Conservation (phyloP, 257 asterid species). For the Solanum ossicruentum region DNA sequence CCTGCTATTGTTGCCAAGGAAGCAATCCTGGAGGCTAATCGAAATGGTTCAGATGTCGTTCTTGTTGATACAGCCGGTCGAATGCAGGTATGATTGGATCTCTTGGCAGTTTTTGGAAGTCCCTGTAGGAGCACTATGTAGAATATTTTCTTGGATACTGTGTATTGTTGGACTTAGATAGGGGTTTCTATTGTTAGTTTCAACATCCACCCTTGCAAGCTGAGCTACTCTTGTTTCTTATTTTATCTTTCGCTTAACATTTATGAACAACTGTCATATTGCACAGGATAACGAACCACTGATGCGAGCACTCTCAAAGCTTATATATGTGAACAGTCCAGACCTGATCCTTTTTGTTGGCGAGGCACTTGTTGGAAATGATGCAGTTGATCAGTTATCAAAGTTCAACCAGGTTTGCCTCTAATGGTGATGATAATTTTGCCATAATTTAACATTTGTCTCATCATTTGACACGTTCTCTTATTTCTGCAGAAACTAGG, state of each 20-base stretch:
- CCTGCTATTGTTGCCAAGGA: constrained; percentile 96
- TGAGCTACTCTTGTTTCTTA: not conserved
- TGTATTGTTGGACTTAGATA: not conserved
- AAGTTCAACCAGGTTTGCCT: constrained; percentile 75
- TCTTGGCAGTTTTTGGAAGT: not conserved
- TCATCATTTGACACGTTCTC: not conserved
- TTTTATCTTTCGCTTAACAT: not conserved
- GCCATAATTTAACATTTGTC: not conserved
- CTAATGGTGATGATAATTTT: too few relatives aligned
- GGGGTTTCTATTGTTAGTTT: not conserved
- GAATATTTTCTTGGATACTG: not conserved
- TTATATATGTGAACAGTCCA: constrained; percentile 69
- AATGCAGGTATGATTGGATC: constrained; percentile 62
- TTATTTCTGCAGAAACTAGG: constrained; percentile 62
- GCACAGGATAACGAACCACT: constrained; percentile 89
- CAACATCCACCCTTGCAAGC: not conserved
- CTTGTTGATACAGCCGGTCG: constrained; percentile 98
- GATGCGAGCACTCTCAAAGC: constrained; percentile 97
- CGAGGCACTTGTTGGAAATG: constrained; percentile 97
- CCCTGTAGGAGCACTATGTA: not conserved
- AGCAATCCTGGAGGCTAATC: constrained; percentile 87
- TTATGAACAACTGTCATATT: not conserved
- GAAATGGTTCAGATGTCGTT: constrained; percentile 92
- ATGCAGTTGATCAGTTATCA: constrained; percentile 86
- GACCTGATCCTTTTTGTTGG: constrained; percentile 88